Evolutionary conservation across 2,329 filamentous ascomycete species (phyloP).

Genomic region (Thelonectria rubi): DNA sequence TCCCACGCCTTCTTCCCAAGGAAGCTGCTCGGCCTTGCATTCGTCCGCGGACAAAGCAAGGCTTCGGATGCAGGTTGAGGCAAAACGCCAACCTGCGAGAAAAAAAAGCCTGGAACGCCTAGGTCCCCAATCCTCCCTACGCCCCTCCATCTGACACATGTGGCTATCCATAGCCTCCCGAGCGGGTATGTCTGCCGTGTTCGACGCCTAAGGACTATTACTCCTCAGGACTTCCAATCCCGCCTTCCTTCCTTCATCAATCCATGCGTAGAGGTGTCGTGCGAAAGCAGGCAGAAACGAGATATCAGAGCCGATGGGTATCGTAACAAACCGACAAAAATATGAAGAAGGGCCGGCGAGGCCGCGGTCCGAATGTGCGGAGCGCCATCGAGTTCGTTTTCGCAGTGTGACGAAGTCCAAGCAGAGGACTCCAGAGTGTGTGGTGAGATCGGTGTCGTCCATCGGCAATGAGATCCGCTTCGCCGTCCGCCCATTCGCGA

Average conservation of each 20-base stretch:
- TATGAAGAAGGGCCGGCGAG: constrained; percentile 35
- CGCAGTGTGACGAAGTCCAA: constrained; percentile 23
- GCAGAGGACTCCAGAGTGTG: constrained; percentile 31
- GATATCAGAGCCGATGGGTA: constrained; percentile 45
- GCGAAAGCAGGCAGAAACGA: constrained; percentile 44
- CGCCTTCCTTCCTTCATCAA: constrained; percentile 43
- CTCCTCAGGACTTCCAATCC: constrained; percentile 36
- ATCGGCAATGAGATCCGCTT: constrained; percentile 46
- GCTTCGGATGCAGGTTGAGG: constrained; percentile 40
- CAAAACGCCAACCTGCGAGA: constrained; percentile 36
- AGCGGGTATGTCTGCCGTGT: constrained; percentile 41
- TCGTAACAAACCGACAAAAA: constrained; percentile 42
- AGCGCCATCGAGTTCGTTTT: constrained; percentile 34
- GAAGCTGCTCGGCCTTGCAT: constrained; percentile 38
- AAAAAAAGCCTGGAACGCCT: constrained; percentile 42
- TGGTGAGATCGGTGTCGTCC: constrained; percentile 40
- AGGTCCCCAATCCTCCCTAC: constrained; percentile 28
- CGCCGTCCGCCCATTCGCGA: constrained; percentile 50
- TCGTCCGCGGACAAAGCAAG: constrained; percentile 42
- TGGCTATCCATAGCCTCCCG: constrained; percentile 35
- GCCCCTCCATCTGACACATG: constrained; percentile 33
- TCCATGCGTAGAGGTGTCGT: constrained; percentile 42
- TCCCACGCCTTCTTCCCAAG: constrained; percentile 37
- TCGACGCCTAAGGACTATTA: constrained; percentile 37
- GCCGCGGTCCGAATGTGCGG: constrained; percentile 27